phyloP scores from a whole-genome alignment of 768 basidiomycete genomes.

The Termitomyces titanicus region DNA sequence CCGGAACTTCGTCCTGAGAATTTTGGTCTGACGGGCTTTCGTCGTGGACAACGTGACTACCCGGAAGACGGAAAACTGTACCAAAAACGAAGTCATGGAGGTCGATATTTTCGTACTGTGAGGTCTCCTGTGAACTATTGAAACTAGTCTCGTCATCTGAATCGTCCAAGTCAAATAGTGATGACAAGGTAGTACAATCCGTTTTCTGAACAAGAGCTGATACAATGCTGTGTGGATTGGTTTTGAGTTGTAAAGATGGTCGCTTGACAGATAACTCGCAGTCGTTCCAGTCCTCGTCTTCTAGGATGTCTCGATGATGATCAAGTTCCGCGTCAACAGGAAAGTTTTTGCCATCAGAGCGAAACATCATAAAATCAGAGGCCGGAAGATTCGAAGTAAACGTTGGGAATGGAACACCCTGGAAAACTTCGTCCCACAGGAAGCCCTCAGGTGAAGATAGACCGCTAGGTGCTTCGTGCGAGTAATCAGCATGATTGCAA shows the following conservation, averaged over 20 bases:
- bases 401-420: neutral
- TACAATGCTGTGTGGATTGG: neutral
- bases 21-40: constrained; percentile 1
- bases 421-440: constrained; percentile 12
- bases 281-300: constrained; percentile 8
- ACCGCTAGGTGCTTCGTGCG: constrained; percentile 1
- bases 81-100: neutral
- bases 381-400: neutral
- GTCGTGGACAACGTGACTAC: constrained; percentile 12
- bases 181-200: neutral
- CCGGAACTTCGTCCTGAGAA: constrained; percentile 8
- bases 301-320: constrained; percentile 4
- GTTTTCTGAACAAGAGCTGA: neutral
- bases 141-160: constrained; percentile 3
- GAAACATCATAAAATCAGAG: neutral
- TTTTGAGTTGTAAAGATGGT: neutral
- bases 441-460: constrained; percentile 5
- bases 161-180: constrained; percentile 12
- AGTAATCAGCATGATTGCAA: constrained; percentile 5
- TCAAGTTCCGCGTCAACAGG: constrained; percentile 5
- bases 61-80: neutral
- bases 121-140: constrained; percentile 1
- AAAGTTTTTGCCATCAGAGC: constrained; percentile 6
- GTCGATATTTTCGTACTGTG: constrained; percentile 1
- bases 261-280: constrained; percentile 1